Percentiles rank a stretch among this genome's conserved stretches.
phyloP scores from a whole-genome alignment of 2,329 filamentous ascomycete species.

The Neonectria punicea region DNA sequence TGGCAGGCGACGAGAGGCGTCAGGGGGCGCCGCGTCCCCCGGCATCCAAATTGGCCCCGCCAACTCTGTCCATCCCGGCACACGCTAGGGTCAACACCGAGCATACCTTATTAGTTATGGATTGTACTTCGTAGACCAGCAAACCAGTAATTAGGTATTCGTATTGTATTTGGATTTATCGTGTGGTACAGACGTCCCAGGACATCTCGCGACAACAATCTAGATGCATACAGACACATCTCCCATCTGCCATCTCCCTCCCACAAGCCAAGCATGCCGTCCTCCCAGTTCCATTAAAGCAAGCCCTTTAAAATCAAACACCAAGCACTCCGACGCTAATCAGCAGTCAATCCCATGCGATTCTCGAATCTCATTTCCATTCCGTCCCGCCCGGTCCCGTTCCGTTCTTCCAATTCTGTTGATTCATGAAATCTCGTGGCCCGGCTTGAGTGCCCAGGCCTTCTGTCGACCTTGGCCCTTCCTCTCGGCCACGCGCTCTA shows the following conservation, averaged over 20 bases:
- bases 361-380: neutral
- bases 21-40: constrained; percentile 27
- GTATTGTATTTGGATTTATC: constrained; percentile 29
- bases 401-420: constrained; percentile 19
- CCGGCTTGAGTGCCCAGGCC: constrained; percentile 54
- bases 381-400: constrained; percentile 13
- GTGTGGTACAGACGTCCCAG: constrained; percentile 26
- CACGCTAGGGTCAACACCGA: constrained; percentile 20
- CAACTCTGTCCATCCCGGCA: constrained; percentile 37
- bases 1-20: constrained; percentile 20
- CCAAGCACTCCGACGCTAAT: constrained; percentile 42
- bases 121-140: too few relatives aligned
- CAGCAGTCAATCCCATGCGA: constrained; percentile 34
- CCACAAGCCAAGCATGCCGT: neutral
- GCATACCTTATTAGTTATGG: too few relatives aligned
- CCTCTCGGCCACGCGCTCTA: constrained; percentile 54
- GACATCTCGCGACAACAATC: neutral
- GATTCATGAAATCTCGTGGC: constrained; percentile 47
- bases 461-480: constrained; percentile 50
- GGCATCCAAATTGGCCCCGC: constrained; percentile 38
- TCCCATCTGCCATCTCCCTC: neutral
- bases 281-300: constrained; percentile 29
- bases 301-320: constrained; percentile 33
- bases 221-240: constrained; percentile 32
- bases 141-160: too few relatives aligned